Base-by-base conservation (phyloP, 768 basidiomycete species). In the Naganishia vishniacii region DNA sequence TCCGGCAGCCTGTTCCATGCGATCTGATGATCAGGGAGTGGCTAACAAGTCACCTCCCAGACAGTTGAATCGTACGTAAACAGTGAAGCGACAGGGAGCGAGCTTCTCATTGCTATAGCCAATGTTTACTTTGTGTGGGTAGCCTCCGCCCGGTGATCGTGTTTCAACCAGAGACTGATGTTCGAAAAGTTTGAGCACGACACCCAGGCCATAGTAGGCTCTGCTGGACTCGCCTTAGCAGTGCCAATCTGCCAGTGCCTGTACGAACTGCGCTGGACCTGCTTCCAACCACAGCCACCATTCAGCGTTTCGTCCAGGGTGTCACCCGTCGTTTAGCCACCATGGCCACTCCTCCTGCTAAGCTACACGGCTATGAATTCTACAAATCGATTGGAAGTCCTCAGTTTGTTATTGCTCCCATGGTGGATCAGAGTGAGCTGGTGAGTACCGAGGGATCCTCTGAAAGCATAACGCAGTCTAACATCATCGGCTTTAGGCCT, bases 371-470 rank as follows among this genome's bases (percentile, higher is more conserved):
- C 2, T 92, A 91, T 71, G 86, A 91, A 4, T 89, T 95, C 70
- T 95, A 91, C 72, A 80, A 80, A 26, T 79, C 89, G 0, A 81
- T 97, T 26, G 87, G 88, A 8, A 86, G 86, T 71, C 89, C 94
- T 9, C 91, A 88, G 77, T 87, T 84, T 72, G 83, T 98, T 42
- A 90, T 97, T 18, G 94, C 91, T 9, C 95, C 95, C 18, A 99
- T 99, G 95, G 95, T 98, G 0, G 95, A 98, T 76, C 91, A 95
- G 80, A 90, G 88, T 72, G 94, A 97, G 77, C 82, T 97, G 76
- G 93, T 95, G 70, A 70, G 88, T 82, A 16, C 37, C 16, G 34
- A 31, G 18, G n/a, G n/a, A n/a, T n/a, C n/a, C n/a, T n/a, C n/a
- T n/a, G n/a, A n/a, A n/a, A n/a, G n/a, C n/a, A n/a, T n/a, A n/a